Evolutionary conservation across 2,329 filamentous ascomycete genomes (phyloP).

Genomic region (Leptodontidium sp.): DNA sequence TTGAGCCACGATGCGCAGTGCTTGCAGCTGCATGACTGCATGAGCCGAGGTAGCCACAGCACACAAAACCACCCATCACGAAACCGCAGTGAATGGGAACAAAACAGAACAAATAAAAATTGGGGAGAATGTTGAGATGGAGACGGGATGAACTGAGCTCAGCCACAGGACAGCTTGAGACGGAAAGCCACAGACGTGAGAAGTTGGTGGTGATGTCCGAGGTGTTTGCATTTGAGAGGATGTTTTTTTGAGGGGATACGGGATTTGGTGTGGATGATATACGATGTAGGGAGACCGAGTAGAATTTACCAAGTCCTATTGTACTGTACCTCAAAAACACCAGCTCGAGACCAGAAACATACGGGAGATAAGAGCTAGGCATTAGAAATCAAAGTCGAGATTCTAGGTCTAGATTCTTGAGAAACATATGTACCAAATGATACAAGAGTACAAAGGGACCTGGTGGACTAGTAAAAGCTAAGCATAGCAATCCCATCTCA

Average conservation of each 20-base stretch:
- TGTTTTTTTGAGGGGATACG: not conserved
- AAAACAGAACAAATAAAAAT: no score
- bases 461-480: not conserved
- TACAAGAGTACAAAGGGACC: not conserved
- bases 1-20: conserved; percentile 12
- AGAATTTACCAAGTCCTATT: no score
- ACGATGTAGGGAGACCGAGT: not conserved
- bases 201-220: not conserved
- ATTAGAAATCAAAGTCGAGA: no score
- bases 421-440: not conserved
- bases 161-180: not conserved
- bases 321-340: no score
- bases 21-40: conserved; percentile 8
- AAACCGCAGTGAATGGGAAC: no score
- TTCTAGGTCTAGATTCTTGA: no score
- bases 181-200: not conserved
- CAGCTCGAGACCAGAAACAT: no score
- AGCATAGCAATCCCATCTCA: not conserved
- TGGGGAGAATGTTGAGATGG: no score
- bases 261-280: not conserved
- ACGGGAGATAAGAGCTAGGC: no score
- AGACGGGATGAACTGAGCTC: not conserved
- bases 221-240: not conserved
- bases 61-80: no score
- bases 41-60: not conserved